Base-by-base conservation (phyloP, 352 stramenopile genomes). In the Elongisporangium anandrum region DNA sequence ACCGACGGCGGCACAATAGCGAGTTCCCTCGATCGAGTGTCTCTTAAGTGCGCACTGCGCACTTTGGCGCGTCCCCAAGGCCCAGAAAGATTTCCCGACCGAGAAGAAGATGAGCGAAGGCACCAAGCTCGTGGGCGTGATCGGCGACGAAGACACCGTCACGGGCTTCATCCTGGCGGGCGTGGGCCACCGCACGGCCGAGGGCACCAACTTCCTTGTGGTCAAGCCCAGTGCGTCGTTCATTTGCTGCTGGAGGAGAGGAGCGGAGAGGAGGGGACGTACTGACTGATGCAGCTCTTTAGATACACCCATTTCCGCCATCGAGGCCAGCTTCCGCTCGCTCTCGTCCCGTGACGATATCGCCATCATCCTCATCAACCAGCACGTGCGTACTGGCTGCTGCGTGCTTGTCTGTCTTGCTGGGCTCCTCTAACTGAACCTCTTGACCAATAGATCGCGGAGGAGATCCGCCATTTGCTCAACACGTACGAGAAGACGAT, bases 331-430 rank as follows among this genome's bases (percentile, higher is more conserved):
- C 22, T 99, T 99, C 73, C 92, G 94, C 54, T 77, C 75, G 26
- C 89, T 99, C 38, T 93, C 95, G 29, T 94, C 65, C 50, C 88
- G 97, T 50, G 88, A 98, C 68, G 97, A 99, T 77, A 88, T 99
- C 61, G 97, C 88, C 41, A 99, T 99, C 60, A 96, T 99, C 60
- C 84, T 99, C 21, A 99, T 99, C 68, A 99, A 99, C 77, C 97
- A 99, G 76, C 96, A 99, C 63, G 90, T 95, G 72, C 50, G 83
- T 63, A 21, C 3, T 22, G 8, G 19, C 21, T 58, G 7, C 21
- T 39, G 49, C 6, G 10, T 51, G 38, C 13, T 29, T 0, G 23
- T 45, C 13, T 64, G 19, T 19, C 38, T 34, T 50, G 21, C 3
- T 57, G 24, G 22, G 21, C 7, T 22, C 62, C 13, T 55, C 15